Conservation (phyloP, 805 yeast genomes). For the Lipomyces sp. region DNA sequence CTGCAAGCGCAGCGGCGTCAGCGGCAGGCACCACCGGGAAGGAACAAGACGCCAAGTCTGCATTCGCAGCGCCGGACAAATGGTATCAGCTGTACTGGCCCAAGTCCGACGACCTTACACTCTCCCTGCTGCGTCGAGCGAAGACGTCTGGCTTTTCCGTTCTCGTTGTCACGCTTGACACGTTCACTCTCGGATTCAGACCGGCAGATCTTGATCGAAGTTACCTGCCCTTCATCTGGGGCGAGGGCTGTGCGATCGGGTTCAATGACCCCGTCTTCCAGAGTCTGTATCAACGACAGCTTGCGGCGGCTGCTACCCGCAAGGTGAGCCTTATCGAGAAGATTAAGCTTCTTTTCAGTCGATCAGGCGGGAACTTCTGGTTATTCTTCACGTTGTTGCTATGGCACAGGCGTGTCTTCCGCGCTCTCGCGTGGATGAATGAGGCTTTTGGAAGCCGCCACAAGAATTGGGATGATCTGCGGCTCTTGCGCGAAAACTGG, state of each 20-base stretch:
- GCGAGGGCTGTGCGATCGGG: conserved; percentile 33
- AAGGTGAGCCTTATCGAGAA: background rate
- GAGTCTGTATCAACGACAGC: conserved; percentile 20
- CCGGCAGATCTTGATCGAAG: conserved; percentile 34
- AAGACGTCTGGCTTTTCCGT: conserved; percentile 21
- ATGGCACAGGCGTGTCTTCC: conserved; percentile 6
- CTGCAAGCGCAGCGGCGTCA: background rate
- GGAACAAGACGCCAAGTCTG: background rate
- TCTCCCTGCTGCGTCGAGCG: conserved; percentile 25
- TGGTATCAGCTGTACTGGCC: conserved; percentile 32
- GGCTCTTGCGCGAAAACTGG: conserved; percentile 24
- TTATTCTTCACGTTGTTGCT: conserved; percentile 5
- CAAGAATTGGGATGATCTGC: conserved; percentile 27
- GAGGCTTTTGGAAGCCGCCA: conserved; percentile 19
- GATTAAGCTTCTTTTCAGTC: conserved; percentile 3
- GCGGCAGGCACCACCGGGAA: background rate
- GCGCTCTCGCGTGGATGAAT: conserved; percentile 21
- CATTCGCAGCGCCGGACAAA: conserved; percentile 7
- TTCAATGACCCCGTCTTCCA: conserved; percentile 34
- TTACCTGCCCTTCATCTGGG: conserved; percentile 32
- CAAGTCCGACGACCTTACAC: conserved; percentile 21
- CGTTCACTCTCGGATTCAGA: conserved; percentile 31
- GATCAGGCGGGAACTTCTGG: conserved; percentile 7
- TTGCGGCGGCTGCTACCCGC: background rate
- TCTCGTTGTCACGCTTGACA: conserved; percentile 30